Evolutionary conservation across 306 rosid species (phyloP).

Genomic region (Abrus precatorius): DNA sequence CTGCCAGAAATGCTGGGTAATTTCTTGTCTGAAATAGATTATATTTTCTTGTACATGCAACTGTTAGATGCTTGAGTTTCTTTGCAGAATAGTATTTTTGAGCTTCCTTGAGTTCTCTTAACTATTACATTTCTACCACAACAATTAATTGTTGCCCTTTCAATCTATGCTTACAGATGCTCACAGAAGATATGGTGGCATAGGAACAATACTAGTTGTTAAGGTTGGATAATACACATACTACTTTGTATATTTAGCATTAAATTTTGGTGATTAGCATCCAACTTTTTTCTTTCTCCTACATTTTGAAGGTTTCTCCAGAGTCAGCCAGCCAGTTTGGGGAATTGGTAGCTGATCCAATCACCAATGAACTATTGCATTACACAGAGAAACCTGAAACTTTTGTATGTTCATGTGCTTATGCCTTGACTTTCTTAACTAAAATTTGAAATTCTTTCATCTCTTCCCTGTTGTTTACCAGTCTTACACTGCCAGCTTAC

Average conservation of each 20-base stretch:
- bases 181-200: constrained; percentile 84
- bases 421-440: constrained; percentile 30
- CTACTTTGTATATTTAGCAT: constrained; percentile 16
- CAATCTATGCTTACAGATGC: constrained; percentile 69
- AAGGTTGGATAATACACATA: constrained; percentile 62
- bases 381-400: constrained; percentile 98
- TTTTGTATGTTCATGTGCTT: constrained; percentile 69
- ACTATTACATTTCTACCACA: constrained; percentile 29
- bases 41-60: constrained; percentile 23
- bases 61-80: constrained; percentile 20
- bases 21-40: constrained; percentile 37
- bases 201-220: constrained; percentile 93
- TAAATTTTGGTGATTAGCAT: constrained; percentile 36
- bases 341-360: constrained; percentile 91
- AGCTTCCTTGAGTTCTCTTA: constrained; percentile 23
- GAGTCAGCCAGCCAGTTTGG: constrained; percentile 90
- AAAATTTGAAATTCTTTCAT: constrained; percentile 35
- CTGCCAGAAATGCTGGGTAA: constrained; percentile 94
- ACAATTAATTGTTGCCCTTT: constrained; percentile 32
- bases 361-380: constrained; percentile 88
- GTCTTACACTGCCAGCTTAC: constrained; percentile 30
- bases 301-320: constrained; percentile 76
- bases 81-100: constrained; percentile 24
- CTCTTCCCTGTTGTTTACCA: neutral
- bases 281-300: constrained; percentile 2